Evolutionary conservation across 768 basidiomycete genomes (phyloP), one percentile per base, ranked within the genome.

Genomic region (Sarcodon aspratus): DNA sequence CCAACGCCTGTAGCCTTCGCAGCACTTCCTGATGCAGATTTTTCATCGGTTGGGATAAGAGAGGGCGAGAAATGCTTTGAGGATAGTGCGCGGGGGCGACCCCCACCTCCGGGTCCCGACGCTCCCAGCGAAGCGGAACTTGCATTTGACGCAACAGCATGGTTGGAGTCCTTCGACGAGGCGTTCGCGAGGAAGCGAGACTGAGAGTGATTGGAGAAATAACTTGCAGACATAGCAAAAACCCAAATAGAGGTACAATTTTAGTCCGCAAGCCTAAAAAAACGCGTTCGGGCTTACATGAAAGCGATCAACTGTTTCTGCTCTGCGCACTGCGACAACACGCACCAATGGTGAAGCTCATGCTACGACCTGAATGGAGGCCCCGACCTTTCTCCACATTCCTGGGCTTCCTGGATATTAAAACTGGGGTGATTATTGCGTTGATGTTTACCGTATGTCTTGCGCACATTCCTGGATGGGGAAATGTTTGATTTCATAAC

Each of bases 381-480:
- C 76, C 86, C 53, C 80, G 85, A 77, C 86, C 89, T 33, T 68
- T 92, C 47, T 69, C 78, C 48, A 89, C 89, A 2, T 94, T 94
- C 66, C 70, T 91, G 43, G 88, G 88, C 47, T 62, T 91, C 45
- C 75, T 95, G 54, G 94, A 98, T 70, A 77, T 98, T 64, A 98
- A 97, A 69, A 89, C 89, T 0, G 95, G 92, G 45, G 92, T 90
- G 51, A 85, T 78, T 44, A 74, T 98, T 49, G 82, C 86, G 51
- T 73, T 96, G 18, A 75, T 95, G 44, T 97, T 99, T 57, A 89
- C 87, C 10, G 88, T 96, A 54, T 54, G 87, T 74, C 45, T 37
- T 50, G 13, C 21, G 27, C 13, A 18, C 8, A 17, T 31, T 8
- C 37, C 15, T 27, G 43, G 17, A 34, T 33, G 21, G 21, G 21